These are phyloP conservation scores for Hemisphaericaspora xylofermentans DNA, from an alignment of 1,139 yeast species.

Conservation along the genomic window DNA sequence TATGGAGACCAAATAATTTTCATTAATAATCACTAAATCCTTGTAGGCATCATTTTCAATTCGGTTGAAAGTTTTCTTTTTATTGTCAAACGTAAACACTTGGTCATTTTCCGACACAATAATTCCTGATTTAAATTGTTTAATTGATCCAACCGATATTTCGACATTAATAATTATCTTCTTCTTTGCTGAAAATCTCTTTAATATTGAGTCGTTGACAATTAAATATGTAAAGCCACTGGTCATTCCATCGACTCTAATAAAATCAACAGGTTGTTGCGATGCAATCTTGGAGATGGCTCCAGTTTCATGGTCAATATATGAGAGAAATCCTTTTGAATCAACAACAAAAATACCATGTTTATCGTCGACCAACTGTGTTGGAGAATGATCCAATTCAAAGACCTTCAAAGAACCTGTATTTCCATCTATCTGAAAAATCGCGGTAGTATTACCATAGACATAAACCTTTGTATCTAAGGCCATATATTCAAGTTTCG, in stretches of 20 bases:
- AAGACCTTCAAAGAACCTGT: constrained; percentile 8
- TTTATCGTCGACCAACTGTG: constrained; percentile 6
- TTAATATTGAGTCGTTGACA: constrained; percentile 12
- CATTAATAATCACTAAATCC: constrained; percentile 14
- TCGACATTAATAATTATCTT: constrained; percentile 6
- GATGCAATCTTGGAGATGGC: constrained; percentile 2
- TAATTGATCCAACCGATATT: constrained; percentile 12
- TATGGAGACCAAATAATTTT: constrained; percentile 11
- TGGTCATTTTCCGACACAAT: constrained; percentile 20
- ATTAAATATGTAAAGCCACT: constrained; percentile 16
- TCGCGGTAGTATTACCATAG: constrained; percentile 8
- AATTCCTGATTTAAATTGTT: constrained; percentile 21
- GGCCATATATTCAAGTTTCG: background rate
- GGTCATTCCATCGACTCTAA: constrained; percentile 9
- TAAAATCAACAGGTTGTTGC: constrained; percentile 1
- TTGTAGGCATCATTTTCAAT: constrained; percentile 13
- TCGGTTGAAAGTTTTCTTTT: constrained; percentile 8
- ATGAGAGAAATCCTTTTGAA: constrained; percentile 14
- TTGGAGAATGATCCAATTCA: constrained; percentile 4
- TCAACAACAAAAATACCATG: constrained; percentile 22
- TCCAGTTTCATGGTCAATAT: constrained; percentile 6
- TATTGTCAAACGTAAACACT: constrained; percentile 15
- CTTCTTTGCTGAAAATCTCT: constrained; percentile 14
- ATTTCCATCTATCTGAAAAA: constrained; percentile 9
- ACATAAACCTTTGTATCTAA: constrained; percentile 8